phyloP scores from a whole-genome alignment of 2,329 filamentous ascomycete genomes.

The Aphanoascus verrucosus region DNA sequence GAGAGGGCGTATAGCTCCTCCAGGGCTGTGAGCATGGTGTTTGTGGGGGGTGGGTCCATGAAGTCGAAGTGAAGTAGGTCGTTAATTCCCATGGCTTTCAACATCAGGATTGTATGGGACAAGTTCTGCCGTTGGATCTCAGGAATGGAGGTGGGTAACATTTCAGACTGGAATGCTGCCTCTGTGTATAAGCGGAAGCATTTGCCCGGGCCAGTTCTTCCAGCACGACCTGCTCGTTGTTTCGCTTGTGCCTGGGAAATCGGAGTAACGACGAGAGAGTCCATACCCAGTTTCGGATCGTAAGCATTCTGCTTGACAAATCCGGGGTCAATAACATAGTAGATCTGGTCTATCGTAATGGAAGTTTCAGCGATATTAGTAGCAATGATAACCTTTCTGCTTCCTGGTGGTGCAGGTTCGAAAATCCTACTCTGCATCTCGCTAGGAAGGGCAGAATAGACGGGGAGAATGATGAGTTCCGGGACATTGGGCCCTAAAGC shows the following conservation, averaged over 20 bases:
- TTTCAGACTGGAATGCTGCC: slow-evolving; percentile 88
- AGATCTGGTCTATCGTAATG: slow-evolving; percentile 95
- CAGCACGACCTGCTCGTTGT: slow-evolving; percentile 83
- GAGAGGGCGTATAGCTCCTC: slow-evolving; percentile 90
- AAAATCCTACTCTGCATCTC: slow-evolving; percentile 94
- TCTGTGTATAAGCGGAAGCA: slow-evolving; percentile 95
- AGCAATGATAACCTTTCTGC: slow-evolving; percentile 88
- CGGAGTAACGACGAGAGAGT: slow-evolving; percentile 86
- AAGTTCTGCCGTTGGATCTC: slow-evolving; percentile 95
- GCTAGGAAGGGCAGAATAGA: slow-evolving; percentile 87
- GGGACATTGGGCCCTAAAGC: slow-evolving; percentile 81
- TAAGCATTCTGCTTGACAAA: slow-evolving; percentile 98
- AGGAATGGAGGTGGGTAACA: slow-evolving; percentile 90
- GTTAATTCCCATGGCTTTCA: slow-evolving; percentile 99
- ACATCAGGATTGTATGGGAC: slow-evolving; percentile 85
- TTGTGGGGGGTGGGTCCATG: slow-evolving; percentile 95
- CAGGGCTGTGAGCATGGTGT: slow-evolving; percentile 91
- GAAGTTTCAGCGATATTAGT: slow-evolving; percentile 98
- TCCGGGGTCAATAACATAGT: slow-evolving; percentile 91
- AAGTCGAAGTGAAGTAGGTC: slow-evolving; percentile 96
- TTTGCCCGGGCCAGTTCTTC: slow-evolving; percentile 89
- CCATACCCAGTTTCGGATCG: slow-evolving; percentile 95
- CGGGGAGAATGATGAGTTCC: slow-evolving; percentile 81
- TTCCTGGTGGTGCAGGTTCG: slow-evolving; percentile 76
- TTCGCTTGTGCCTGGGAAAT: slow-evolving; percentile 96